These are phyloP conservation scores for Tolypocladium cylindrosporum DNA, from an alignment of 2,329 filamentous ascomycete genomes.

Conservation along the genomic window DNA sequence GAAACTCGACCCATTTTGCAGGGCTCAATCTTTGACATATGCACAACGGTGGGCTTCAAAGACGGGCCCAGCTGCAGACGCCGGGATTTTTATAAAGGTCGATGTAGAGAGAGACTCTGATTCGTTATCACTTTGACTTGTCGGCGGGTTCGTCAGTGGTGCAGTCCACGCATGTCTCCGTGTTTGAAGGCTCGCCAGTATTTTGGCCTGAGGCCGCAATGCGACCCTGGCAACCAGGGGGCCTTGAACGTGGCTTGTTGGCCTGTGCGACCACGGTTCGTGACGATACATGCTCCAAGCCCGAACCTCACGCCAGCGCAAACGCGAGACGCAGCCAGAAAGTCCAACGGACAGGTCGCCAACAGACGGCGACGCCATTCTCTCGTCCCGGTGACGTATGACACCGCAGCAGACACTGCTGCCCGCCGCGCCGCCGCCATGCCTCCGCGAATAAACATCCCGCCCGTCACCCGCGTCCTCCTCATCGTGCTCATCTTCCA, in stretches of 20 bases:
- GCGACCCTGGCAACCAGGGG: not conserved
- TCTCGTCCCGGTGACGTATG: not conserved
- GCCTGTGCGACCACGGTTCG: not conserved
- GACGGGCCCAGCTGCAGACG: not conserved
- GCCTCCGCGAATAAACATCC: slow-evolving; percentile 81
- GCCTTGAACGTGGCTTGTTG: not conserved
- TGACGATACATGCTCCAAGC: not conserved
- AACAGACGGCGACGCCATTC: not conserved
- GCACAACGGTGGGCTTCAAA: not conserved
- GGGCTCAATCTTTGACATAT: not conserved
- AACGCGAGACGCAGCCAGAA: not conserved
- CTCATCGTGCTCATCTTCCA: slow-evolving; percentile 67
- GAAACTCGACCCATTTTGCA: not conserved
- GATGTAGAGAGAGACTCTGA: not conserved
- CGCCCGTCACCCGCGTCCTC: slow-evolving; percentile 76
- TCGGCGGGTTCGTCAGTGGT: not conserved
- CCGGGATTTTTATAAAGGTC: not conserved
- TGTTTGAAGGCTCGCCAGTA: not conserved
- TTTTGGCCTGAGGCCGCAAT: not conserved
- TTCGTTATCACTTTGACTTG: not conserved
- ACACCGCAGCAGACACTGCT: not conserved
- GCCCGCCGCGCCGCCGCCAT: slow-evolving; percentile 34
- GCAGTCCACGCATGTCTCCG: not conserved
- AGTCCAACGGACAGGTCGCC: not conserved
- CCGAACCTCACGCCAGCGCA: not conserved